Base-by-base conservation (phyloP, 345 rosid species). In the Salix dunnii region DNA sequence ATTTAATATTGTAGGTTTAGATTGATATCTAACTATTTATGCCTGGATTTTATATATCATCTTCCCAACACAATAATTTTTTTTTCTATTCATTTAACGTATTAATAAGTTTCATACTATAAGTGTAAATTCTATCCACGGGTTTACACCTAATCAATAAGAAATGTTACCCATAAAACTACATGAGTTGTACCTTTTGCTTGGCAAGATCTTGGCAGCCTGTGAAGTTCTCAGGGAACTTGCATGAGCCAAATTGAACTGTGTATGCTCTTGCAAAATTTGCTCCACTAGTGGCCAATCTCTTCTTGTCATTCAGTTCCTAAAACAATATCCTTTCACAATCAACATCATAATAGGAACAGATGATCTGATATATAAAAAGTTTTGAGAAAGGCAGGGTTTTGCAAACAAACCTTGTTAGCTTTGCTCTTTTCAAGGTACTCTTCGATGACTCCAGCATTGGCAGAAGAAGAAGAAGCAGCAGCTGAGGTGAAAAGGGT, bases 171-270 rank as follows among this genome's bases (percentile, higher is more conserved):
- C 21, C 48, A 76, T 3, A 9, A 12, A 77, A 0, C 5, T 21
- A 14, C 28, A 17, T 65, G 30, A 43, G 30, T 25, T 25, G 51
- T 69, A 96, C 99, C 97, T 93, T 91, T 86, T 91, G 98, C 90
- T 93, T 91, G 81, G 99, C 98, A 77, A 93, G 99, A 86, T 91
- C 99, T 83, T 96, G 98, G 89, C 98, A 93, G 48, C 97, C 99
- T 21, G 99, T 93, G 86, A 96, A 96, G 88, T 96, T 96, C 82
- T 93, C 94, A 3, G 99, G 99, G 94, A 96, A 96, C 88, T 92
- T 91, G 90, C 99, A 96, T 66, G 88, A 75, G 42, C 99, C 98
- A 55, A 93, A 93, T 81, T 96, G 80, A 42, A 96, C 98, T 0
- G 99, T 96, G 88, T 80, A 93, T 31, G 99, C 99, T 84, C 98